These are phyloP conservation scores for Tuber calosporum DNA, from an alignment of 495 filamentous ascomycete species.

Conservation along the genomic window DNA sequence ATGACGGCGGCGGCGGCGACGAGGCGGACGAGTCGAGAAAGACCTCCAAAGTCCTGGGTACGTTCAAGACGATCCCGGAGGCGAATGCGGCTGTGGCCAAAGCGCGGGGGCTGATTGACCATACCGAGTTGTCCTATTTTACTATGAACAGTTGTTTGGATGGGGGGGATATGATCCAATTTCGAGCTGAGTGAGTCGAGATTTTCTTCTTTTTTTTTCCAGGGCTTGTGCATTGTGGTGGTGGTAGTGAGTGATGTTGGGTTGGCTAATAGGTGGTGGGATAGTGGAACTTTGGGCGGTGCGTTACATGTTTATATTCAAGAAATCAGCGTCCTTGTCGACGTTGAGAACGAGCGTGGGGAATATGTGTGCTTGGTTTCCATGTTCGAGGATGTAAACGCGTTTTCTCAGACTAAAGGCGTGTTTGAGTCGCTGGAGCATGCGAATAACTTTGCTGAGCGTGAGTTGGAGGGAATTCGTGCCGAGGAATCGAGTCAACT, in stretches of 20 bases:
- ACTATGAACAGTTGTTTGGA: neutral
- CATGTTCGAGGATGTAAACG: neutral
- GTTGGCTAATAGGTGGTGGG: neutral
- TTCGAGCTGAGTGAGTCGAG: neutral
- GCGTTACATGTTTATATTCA: neutral
- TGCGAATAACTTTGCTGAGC: conserved; percentile 1
- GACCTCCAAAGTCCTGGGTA: neutral
- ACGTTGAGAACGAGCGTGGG: neutral
- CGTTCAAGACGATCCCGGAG: neutral
- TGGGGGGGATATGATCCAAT: neutral
- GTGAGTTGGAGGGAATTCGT: neutral
- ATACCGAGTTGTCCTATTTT: neutral
- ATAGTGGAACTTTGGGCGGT: neutral
- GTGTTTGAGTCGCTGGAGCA: conserved; percentile 1
- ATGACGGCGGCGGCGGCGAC: neutral
- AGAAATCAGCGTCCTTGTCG: neutral
- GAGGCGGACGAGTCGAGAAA: neutral
- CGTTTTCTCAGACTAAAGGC: neutral
- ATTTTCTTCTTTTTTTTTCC: neutral
- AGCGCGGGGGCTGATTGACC: neutral
- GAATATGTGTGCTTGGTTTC: neutral
- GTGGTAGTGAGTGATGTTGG: neutral
- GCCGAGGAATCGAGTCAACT: neutral
- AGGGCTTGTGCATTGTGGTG: neutral
- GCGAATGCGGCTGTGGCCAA: neutral